A percentile compares a stretch with the other conserved stretches of the same genome.
phyloP scores from a whole-genome alignment of 1,284 basidiomycete species.

The Papiliotrema laurentii region DNA sequence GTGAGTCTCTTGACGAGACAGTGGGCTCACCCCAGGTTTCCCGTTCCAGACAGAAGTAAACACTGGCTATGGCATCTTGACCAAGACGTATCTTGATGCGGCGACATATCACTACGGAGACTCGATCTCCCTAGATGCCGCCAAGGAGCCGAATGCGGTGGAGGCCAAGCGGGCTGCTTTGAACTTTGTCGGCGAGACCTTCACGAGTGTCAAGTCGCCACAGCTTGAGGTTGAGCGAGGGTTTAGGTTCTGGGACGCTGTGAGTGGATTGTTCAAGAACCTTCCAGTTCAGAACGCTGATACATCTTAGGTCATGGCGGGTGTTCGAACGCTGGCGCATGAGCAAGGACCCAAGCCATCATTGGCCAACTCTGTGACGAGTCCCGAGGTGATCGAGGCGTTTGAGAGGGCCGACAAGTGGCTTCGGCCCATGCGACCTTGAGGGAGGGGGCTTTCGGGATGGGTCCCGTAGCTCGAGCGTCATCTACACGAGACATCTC shows the following conservation, averaged over 20 bases:
- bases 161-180: constrained; percentile 83
- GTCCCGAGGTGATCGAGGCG: constrained; percentile 70
- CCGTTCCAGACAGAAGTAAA: constrained; percentile 96
- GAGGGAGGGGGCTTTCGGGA: too few species aligned
- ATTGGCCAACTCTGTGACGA: constrained; percentile 45
- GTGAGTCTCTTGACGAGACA: constrained; percentile 14
- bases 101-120: constrained; percentile 76
- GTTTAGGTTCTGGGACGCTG: constrained; percentile 97
- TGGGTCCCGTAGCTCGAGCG: too few species aligned
- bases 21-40: constrained; percentile 46
- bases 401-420: constrained; percentile 92
- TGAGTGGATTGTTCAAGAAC: constrained; percentile 52
- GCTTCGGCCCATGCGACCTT: constrained; percentile 86
- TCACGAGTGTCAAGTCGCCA: constrained; percentile 81
- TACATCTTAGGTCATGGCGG: constrained; percentile 65
- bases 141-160: constrained; percentile 68
- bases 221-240: constrained; percentile 86
- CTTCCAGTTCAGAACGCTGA: constrained; percentile 12
- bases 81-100: constrained; percentile 92
- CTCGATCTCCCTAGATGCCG: constrained; percentile 53
- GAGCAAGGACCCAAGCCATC: constrained; percentile 71
- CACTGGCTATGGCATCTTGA: constrained; percentile 94
- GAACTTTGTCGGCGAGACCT: constrained; percentile 88
- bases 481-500: too few species aligned
- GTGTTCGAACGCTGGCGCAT: constrained; percentile 75